Base-by-base conservation (phyloP, 768 basidiomycete species). In the Russula foetens region DNA sequence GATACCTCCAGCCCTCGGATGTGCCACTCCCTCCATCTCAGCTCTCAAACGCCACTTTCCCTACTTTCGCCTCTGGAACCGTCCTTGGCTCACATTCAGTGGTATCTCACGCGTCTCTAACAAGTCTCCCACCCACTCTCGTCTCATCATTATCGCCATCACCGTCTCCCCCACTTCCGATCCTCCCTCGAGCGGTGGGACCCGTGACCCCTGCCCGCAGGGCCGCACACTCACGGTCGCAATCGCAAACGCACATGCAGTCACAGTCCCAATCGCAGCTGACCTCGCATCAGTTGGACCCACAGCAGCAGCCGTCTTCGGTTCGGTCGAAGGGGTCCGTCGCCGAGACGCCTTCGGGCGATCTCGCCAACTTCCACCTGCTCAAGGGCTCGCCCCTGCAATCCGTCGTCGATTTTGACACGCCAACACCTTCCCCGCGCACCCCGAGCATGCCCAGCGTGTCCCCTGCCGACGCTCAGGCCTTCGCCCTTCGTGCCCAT, bases 311-410 rank as follows among this genome's bases (percentile, higher is more conserved):
- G 19, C 64, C 63, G 4, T 58, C 63, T 23, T 57, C 63, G 21
- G 26, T 23, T 15, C 58, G 59, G 38, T 64, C 65, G 33, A 64
- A 63, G 28, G 41, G 21, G 35, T 60, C 63, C 29, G 33, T 58
- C n/a, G 65, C 65, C n/a, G 65, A 66, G 59, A 66, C 65, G 29
- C 65, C 65, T 23, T 66, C 65, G 24, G 65, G 65, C 29, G 65
- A 66, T 17, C 65, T 66, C 17, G 54, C 65, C 41, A 61, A 66
- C 59, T 66, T 66, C 38, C 59, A 58, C 24, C 44, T 66, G 28
- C 59, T 66, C 51, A 61, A 60, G 0, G 63, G 63, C 28, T 65
- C 60, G 11, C 65, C 65, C 29, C 39, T 64, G 21, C 58, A 64
- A 41, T 60, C 63, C 52, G 56, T 59, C 28, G 44, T 31, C 28